Base-by-base conservation (phyloP, 192 early-diverging fungal species). In the Backusella morwellensis region DNA sequence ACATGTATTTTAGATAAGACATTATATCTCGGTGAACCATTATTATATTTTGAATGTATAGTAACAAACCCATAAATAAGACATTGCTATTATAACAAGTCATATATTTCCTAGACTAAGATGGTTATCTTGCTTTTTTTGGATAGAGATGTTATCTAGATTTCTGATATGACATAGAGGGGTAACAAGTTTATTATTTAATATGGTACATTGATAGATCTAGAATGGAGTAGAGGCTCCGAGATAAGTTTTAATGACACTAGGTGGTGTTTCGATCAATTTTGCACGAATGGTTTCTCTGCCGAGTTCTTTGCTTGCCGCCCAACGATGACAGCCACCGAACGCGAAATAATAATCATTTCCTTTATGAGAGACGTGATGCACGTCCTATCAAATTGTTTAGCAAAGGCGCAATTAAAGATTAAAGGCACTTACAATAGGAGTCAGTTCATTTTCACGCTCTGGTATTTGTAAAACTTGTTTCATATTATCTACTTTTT, bases 261-360 rank as follows among this genome's bases (percentile, higher is more conserved):
- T 40, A 19, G 76, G 69, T 11, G 76, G 76, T 19, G 76, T 77
- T n/a, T 71, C 41, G 9, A 77, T 77, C 35, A 77, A 35, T 21
- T 77, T 77, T 1, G 68, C 76, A 34, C 35, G 29, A 21, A 77
- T 77, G 0, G 70, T 72, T 35, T 70, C 68, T 63, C 50, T 56
- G 1, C 69, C 54, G 1, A 77, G 35, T 35, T 77, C 76, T 72
- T 77, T 77, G n/a, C 69, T 70, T 44, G 76, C 76, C 44, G 68
- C 76, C 76, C 76, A 77, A 8, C 76, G 68, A 66, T 77, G 76
- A 41, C 76, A 77, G 4, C 76, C 76, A 42, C 76, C 76, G 71
- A 77, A 72, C 4, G 70, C 76, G 54, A 77, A 77, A 32, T 77
- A 77, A 35, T 77, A 77, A 35, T 77, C 76, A 34, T 77, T 38